Conservation (phyloP, 129 eudicot genomes). For the Flaveria brownii region DNA sequence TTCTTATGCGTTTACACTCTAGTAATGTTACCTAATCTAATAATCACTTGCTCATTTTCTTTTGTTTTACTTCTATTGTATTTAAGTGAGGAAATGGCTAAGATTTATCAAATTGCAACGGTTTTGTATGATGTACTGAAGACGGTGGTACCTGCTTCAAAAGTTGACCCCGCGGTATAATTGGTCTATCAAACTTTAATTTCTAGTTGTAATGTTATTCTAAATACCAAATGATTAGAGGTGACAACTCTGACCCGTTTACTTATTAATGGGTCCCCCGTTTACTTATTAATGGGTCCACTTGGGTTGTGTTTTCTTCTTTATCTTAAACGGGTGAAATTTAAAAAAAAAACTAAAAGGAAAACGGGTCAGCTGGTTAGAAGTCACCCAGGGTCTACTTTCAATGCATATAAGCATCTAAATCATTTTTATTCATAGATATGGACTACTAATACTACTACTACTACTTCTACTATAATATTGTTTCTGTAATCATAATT, state of each 20-base stretch:
- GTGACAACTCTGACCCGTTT: background rate
- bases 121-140: conserved; percentile 87
- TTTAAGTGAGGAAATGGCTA: conserved; percentile 96
- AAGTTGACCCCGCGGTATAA: conserved; percentile 65
- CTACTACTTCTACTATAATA: background rate
- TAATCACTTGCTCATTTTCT: conserved; percentile 17
- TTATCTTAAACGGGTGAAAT: background rate
- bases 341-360: conserved; percentile 3
- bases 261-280: background rate
- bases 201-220: conserved; percentile 25
- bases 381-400: background rate
- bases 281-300: background rate
- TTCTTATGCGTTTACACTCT: conserved; percentile 3
- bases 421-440: background rate
- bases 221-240: background rate
- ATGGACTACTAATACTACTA: background rate
- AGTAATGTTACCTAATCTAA: conserved; percentile 4
- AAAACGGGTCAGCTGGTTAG: background rate
- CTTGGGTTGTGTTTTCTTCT: background rate
- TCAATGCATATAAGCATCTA: background rate
- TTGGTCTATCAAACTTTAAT: conserved; percentile 16
- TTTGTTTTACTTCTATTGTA: conserved; percentile 24
- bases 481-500: background rate
- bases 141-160: conserved; percentile 75
- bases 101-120: conserved; percentile 87